Evolutionary conservation across 768 basidiomycete species (phyloP).

Genomic region (Artomyces pyxidatus): DNA sequence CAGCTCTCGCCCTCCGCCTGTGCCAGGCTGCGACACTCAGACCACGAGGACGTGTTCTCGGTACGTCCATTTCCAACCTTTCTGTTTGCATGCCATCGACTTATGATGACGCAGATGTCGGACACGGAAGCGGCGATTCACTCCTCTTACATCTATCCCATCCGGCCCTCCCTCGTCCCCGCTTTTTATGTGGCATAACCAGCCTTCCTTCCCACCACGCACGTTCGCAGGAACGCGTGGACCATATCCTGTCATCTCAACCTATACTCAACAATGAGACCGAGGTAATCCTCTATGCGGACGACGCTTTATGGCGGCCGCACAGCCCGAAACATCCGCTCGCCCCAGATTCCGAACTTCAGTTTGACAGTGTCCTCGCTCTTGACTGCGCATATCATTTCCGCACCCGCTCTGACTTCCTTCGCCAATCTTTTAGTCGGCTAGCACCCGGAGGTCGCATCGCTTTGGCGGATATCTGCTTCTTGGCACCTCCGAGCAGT

Average conservation of each 20-base stretch:
- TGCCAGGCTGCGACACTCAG: slow-evolving; percentile 34
- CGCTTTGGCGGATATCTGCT: slow-evolving; percentile 57
- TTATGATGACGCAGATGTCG: slow-evolving; percentile 42
- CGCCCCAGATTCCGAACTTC: slow-evolving; percentile 19
- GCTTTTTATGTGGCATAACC: slow-evolving; percentile 49
- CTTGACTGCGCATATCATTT: slow-evolving; percentile 71
- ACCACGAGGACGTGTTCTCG: slow-evolving; percentile 41
- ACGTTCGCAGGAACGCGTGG: slow-evolving; percentile 37
- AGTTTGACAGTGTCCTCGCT: slow-evolving; percentile 46
- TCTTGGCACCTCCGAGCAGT: slow-evolving; percentile 21
- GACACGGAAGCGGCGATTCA: slow-evolving; percentile 63
- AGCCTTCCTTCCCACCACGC: slow-evolving; percentile 40
- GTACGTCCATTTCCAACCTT: slow-evolving; percentile 27
- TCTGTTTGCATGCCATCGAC: not conserved
- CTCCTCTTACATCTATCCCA: slow-evolving; percentile 45
- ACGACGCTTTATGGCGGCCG: slow-evolving; percentile 42
- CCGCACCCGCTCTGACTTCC: slow-evolving; percentile 40
- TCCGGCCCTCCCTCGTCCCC: slow-evolving; percentile 37
- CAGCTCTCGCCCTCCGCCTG: slow-evolving; percentile 46
- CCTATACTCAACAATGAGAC: slow-evolving; percentile 11
- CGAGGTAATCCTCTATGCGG: slow-evolving; percentile 33
- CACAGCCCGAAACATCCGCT: slow-evolving; percentile 36
- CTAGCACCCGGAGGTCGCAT: slow-evolving; percentile 44
- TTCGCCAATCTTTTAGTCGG: slow-evolving; percentile 39
- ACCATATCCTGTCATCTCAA: not conserved